Percentiles rank a stretch among this genome's conserved stretches.
These are phyloP conservation scores for Boletus rubescentipes DNA, from an alignment of 768 basidiomycete species.

Conservation along the genomic window DNA sequence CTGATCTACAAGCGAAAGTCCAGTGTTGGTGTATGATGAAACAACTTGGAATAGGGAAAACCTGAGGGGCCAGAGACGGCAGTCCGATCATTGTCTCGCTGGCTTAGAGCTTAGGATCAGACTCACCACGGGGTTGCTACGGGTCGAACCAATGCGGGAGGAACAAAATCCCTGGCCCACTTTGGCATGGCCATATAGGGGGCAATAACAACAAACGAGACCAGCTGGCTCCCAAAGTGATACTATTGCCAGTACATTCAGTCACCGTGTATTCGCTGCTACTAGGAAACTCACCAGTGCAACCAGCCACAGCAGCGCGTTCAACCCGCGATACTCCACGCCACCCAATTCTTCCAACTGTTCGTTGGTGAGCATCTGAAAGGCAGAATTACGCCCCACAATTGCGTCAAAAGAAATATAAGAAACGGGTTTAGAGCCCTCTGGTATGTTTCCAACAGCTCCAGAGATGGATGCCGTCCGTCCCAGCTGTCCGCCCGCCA, in stretches of 20 bases:
- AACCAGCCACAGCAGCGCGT: constrained; percentile 80
- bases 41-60: constrained; percentile 83
- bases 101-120: not conserved
- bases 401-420: constrained; percentile 86
- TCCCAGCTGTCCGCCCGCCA: constrained; percentile 35
- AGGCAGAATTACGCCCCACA: constrained; percentile 81
- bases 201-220: constrained; percentile 71
- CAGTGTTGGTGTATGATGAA: constrained; percentile 88
- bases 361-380: constrained; percentile 67
- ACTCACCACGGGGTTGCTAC: constrained; percentile 66
- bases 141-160: constrained; percentile 54
- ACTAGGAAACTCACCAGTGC: constrained; percentile 50
- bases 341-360: constrained; percentile 92
- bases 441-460: constrained; percentile 22
- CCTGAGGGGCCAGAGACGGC: constrained; percentile 41
- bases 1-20: constrained; percentile 81
- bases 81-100: not conserved
- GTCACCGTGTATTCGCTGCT: not conserved
- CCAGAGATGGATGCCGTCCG: constrained; percentile 22
- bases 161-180: constrained; percentile 62
- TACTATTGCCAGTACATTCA: constrained; percentile 52
- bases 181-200: constrained; percentile 68
- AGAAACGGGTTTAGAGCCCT: constrained; percentile 55
- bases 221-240: constrained; percentile 66
- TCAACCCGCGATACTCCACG: constrained; percentile 86